These are phyloP conservation scores for Laetiporus sulphureus DNA, from an alignment of 1,284 basidiomycete genomes.

Conservation along the genomic window DNA sequence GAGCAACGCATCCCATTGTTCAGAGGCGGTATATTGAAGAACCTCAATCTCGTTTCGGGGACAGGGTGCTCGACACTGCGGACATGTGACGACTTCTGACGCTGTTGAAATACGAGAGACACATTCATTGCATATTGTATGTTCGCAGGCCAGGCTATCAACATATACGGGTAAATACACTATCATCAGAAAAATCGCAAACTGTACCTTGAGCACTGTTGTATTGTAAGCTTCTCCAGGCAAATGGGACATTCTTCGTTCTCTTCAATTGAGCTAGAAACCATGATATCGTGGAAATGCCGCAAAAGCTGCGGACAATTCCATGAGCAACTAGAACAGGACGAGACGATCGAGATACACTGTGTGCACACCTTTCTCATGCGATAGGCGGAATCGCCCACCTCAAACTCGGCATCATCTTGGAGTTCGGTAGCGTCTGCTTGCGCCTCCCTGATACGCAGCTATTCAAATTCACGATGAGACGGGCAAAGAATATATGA, in stretches of 20 bases:
- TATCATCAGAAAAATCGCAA: background rate
- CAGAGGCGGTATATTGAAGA: constrained; percentile 35
- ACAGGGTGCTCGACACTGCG: constrained; percentile 31
- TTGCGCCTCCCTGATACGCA: constrained; percentile 30
- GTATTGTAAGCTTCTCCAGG: constrained; percentile 29
- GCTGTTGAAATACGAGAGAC: constrained; percentile 24
- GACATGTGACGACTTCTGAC: constrained; percentile 30
- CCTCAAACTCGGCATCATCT: constrained; percentile 21
- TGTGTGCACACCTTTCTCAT: constrained; percentile 34
- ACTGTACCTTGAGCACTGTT: constrained; percentile 27
- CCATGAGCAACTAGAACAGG: background rate
- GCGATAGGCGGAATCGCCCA: constrained; percentile 27
- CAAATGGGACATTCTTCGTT: constrained; percentile 41
- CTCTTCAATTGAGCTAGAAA: constrained; percentile 34
- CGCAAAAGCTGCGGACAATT: constrained; percentile 33
- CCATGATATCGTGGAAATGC: constrained; percentile 34
- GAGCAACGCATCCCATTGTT: constrained; percentile 44
- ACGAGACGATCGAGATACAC: no score
- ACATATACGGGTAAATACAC: background rate
- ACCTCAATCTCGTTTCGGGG: constrained; percentile 31
- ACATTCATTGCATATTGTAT: constrained; percentile 36
- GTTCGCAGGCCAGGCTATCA: constrained; percentile 36
- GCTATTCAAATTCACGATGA: constrained; percentile 18
- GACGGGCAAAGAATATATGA: background rate
- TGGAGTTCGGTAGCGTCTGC: constrained; percentile 33